A percentile compares a stretch with the other conserved stretches of the same genome.
These are phyloP conservation scores for Ophiocordyceps camponoti-leonardi DNA, from an alignment of 2,329 filamentous ascomycete genomes.

Conservation along the genomic window DNA sequence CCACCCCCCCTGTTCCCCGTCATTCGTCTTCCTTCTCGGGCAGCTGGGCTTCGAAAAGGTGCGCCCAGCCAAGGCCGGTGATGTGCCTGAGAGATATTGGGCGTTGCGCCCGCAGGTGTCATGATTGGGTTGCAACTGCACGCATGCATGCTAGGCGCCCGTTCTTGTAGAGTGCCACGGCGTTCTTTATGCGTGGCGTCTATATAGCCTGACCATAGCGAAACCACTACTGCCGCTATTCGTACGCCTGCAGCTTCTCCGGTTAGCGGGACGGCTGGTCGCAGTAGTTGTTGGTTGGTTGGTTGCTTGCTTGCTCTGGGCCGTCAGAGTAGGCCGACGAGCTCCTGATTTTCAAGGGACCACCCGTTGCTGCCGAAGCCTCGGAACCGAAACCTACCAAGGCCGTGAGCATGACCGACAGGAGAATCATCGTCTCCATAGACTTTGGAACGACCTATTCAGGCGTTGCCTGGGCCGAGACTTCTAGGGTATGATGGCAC, in stretches of 20 bases:
- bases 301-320: too few species aligned
- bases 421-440: constrained; percentile 32
- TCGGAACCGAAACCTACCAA: not conserved
- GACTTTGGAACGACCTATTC: constrained; percentile 41
- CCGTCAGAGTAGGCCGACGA: not conserved
- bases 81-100: not conserved
- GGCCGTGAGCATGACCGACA: constrained; percentile 11
- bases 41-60: not conserved
- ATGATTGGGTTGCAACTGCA: constrained; percentile 3
- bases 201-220: not conserved
- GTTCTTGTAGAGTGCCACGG: not conserved
- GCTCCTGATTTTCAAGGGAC: not conserved
- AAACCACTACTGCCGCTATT: not conserved
- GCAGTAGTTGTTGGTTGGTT: too few species aligned
- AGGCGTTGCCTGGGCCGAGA: constrained; percentile 33
- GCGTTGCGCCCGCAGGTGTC: constrained; percentile 1
- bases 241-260: not conserved
- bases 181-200: not conserved
- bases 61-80: not conserved
- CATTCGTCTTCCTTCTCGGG: not conserved
- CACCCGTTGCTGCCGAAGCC: not conserved
- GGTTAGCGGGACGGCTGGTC: too few species aligned
- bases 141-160: constrained; percentile 1
- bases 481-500: constrained; percentile 14
- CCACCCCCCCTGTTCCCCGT: not conserved